Conservation (phyloP, 768 basidiomycete species). For the Lentinula lateritia region DNA sequence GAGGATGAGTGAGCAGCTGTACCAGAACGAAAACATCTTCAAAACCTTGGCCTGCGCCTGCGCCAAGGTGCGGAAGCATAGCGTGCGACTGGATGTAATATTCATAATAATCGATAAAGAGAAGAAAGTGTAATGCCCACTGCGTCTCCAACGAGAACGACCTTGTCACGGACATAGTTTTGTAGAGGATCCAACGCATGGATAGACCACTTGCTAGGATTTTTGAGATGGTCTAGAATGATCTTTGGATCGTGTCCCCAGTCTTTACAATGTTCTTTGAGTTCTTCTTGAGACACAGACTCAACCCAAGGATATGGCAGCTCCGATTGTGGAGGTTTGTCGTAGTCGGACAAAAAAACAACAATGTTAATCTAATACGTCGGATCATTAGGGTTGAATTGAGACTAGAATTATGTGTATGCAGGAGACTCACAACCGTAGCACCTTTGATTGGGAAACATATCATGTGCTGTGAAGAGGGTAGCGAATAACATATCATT, state of each 20-base stretch:
- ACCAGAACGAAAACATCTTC: conserved; percentile 49
- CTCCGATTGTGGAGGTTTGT: conserved; percentile 20
- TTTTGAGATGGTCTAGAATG: conserved; percentile 36
- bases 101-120: neutral
- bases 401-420: neutral
- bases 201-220: conserved; percentile 47
- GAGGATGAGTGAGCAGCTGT: conserved; percentile 37
- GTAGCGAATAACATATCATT: neutral
- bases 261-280: conserved; percentile 35
- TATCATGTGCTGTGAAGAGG: conserved; percentile 40
- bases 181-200: conserved; percentile 41
- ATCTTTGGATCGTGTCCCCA: conserved; percentile 40
- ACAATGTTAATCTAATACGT: conserved; percentile 40
- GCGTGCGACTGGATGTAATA: conserved; percentile 41
- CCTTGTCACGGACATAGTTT: conserved; percentile 35
- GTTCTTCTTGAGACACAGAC: conserved; percentile 31
- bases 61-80: conserved; percentile 55
- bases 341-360: conserved; percentile 30
- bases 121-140: conserved; percentile 20
- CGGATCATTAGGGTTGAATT: neutral
- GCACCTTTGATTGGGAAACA: conserved; percentile 42
- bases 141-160: conserved; percentile 51
- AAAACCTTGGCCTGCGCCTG: conserved; percentile 55
- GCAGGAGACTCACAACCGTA: conserved; percentile 28
- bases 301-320: conserved; percentile 37